A percentile compares a stretch with the other conserved stretches of the same genome.
Conservation (phyloP, 352 stramenopile species). For the Globisporangium splendens region DNA sequence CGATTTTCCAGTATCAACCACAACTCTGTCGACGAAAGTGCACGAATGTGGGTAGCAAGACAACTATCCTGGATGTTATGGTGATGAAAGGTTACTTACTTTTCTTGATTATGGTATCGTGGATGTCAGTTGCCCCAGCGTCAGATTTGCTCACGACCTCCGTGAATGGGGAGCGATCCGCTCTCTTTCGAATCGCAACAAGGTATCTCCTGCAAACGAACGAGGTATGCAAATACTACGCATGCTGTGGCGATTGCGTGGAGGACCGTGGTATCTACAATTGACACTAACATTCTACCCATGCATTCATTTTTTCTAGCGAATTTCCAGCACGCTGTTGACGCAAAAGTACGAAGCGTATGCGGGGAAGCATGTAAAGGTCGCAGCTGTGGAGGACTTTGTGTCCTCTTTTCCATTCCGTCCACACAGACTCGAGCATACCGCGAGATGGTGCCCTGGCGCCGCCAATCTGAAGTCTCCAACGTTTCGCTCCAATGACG, state of each 20-base stretch:
- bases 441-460: conserved; percentile 9
- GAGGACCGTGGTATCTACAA: no score
- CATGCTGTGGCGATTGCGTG: no score
- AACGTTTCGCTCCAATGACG: conserved; percentile 3
- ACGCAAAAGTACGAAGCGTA: conserved; percentile 7
- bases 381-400: background rate
- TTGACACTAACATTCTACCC: background rate
- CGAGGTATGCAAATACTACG: background rate
- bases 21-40: background rate
- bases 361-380: background rate
- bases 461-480: background rate
- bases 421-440: background rate
- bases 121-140: conserved; percentile 1
- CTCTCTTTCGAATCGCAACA: conserved; percentile 12
- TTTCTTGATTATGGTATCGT: background rate
- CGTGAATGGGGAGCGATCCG: conserved; percentile 2
- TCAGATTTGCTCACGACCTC: conserved; percentile 1
- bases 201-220: conserved; percentile 11
- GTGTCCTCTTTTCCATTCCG: background rate
- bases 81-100: background rate
- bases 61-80: background rate
- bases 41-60: conserved; percentile 5
- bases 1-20: background rate
- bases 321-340: conserved; percentile 4
- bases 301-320: conserved; percentile 4